A percentile compares a stretch with the other conserved stretches of the same genome.
phyloP scores from a whole-genome alignment of 139 green algal species.

The Ulvella scutata region DNA sequence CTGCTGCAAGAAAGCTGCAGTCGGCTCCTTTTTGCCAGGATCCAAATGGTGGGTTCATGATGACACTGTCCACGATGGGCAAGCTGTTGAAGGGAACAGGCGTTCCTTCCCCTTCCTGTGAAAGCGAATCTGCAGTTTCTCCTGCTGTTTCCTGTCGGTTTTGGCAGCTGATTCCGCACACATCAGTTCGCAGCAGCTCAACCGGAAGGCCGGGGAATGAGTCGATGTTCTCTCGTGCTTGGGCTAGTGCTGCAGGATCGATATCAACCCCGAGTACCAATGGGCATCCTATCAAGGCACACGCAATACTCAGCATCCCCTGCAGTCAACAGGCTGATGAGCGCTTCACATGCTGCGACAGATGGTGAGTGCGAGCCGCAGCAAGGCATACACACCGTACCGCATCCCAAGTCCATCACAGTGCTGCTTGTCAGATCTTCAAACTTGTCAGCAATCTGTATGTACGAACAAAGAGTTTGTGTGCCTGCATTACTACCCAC shows the following conservation, averaged over 20 bases:
- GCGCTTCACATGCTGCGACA: neutral
- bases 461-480: neutral
- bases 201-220: constrained; percentile 60
- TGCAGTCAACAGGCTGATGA: constrained; percentile 9
- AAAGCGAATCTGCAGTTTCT: neutral
- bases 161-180: no score
- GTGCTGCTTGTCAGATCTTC: constrained; percentile 52
- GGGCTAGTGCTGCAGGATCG: constrained; percentile 60
- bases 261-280: constrained; percentile 76
- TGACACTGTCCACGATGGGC: constrained; percentile 52
- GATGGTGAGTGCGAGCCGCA: neutral
- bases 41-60: constrained; percentile 95
- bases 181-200: neutral
- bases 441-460: constrained; percentile 51
- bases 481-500: neutral
- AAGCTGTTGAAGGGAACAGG: constrained; percentile 2
- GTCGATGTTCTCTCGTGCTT: constrained; percentile 45
- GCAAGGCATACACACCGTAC: constrained; percentile 38
- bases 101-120: neutral
- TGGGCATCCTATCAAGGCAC: constrained; percentile 47
- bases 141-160: neutral
- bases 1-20: constrained; percentile 66
- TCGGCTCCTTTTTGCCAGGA: constrained; percentile 75
- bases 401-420: constrained; percentile 79
- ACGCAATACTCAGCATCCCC: constrained; percentile 77